Percentiles rank a stretch among this genome's conserved stretches.
phyloP scores from a whole-genome alignment of 2,329 filamentous ascomycete species.

The Pseudocercospora fijiensis region DNA sequence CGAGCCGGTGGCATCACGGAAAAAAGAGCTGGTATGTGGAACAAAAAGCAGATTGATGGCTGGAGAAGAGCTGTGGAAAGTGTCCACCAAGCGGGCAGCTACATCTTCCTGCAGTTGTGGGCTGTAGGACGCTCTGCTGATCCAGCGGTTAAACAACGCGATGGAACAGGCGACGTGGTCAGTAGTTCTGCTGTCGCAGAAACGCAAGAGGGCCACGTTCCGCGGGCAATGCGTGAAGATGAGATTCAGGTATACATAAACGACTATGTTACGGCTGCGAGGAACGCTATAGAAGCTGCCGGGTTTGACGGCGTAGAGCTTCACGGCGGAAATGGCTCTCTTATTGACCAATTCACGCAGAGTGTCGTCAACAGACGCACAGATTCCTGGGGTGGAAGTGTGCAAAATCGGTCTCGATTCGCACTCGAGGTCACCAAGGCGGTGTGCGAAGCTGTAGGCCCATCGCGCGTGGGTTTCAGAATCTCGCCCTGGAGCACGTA shows the following conservation, averaged over 20 bases:
- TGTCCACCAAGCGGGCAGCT: conserved; percentile 53
- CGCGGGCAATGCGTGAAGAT: conserved; percentile 37
- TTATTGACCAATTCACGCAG: conserved; percentile 64
- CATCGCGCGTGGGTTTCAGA: conserved; percentile 53
- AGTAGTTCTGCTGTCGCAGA: conserved; percentile 36
- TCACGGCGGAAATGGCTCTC: conserved; percentile 51
- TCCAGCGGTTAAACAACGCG: conserved; percentile 31
- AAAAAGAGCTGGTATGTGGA: conserved; percentile 32
- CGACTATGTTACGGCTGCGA: conserved; percentile 43
- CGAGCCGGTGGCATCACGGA: conserved; percentile 33
- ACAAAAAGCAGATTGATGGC: conserved; percentile 45
- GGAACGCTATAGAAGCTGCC: conserved; percentile 44
- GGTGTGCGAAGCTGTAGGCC: conserved; percentile 49
- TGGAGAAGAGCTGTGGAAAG: conserved; percentile 55
- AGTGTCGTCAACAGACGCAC: conserved; percentile 54
- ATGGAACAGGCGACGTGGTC: conserved; percentile 35
- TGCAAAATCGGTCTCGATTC: conserved; percentile 53
- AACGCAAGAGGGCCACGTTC: not conserved
- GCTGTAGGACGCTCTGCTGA: conserved; percentile 51
- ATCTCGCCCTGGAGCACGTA: conserved; percentile 60
- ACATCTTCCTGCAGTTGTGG: conserved; percentile 49
- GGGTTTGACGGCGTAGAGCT: conserved; percentile 61
- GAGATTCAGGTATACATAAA: conserved; percentile 41
- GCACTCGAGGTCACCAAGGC: conserved; percentile 54
- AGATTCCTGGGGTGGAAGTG: conserved; percentile 46